Percentiles rank a stretch among this genome's conserved stretches.
These are phyloP conservation scores for Claviceps humidiphila DNA, from an alignment of 2,329 filamentous ascomycete genomes.

Conservation along the genomic window DNA sequence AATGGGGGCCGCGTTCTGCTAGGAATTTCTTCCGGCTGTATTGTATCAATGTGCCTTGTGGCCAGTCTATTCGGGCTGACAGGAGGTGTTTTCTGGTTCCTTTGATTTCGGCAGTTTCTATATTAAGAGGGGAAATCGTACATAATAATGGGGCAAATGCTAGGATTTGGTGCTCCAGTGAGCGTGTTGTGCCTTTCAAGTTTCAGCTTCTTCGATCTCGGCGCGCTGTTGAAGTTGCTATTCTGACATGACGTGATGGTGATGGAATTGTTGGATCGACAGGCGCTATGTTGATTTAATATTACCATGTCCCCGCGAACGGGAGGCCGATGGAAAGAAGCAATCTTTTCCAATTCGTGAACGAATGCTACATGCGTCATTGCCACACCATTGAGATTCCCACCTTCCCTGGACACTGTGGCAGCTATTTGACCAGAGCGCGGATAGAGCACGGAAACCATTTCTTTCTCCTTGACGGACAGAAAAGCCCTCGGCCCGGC, in stretches of 20 bases:
- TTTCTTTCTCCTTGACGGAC: too few relatives aligned
- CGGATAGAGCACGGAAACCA: too few relatives aligned
- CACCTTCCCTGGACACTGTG: too few relatives aligned
- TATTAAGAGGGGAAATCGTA: background rate
- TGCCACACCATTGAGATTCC: too few relatives aligned
- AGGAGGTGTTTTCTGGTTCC: conserved; percentile 5
- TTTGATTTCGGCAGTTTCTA: background rate
- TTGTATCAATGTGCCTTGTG: background rate
- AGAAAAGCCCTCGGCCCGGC: too few relatives aligned
- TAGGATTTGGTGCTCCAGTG: background rate
- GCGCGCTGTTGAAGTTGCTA: background rate
- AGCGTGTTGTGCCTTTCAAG: background rate
- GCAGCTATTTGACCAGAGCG: too few relatives aligned
- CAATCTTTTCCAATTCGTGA: too few relatives aligned
- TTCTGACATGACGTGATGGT: background rate
- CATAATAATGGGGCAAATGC: conserved; percentile 2
- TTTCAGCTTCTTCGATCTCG: background rate
- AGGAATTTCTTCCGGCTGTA: background rate
- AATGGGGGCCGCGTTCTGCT: background rate
- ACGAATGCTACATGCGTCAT: too few relatives aligned
- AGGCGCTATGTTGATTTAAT: too few relatives aligned
- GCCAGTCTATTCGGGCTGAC: background rate
- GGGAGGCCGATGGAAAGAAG: too few relatives aligned
- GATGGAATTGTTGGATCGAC: background rate
- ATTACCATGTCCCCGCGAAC: too few relatives aligned